Evolutionary conservation across 1,284 basidiomycete species (phyloP).

Genomic region (Boletus smithii): DNA sequence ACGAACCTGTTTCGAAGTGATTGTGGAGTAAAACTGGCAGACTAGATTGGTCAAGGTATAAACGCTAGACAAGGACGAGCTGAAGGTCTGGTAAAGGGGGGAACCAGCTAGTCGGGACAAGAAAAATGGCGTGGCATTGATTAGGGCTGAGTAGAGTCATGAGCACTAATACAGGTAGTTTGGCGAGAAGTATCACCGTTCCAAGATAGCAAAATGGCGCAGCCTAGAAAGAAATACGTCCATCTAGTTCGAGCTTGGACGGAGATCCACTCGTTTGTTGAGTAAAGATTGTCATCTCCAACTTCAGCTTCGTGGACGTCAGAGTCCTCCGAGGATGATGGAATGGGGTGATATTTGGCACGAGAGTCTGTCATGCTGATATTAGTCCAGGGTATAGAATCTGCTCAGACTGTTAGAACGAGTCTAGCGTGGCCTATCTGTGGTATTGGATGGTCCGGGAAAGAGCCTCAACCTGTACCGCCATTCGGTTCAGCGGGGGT

Average conservation of each 20-base stretch:
- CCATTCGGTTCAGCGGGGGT: no score
- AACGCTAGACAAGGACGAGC: constrained; percentile 64
- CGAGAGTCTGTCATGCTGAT: constrained; percentile 15
- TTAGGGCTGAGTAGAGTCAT: constrained; percentile 49
- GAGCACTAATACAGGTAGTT: not conserved
- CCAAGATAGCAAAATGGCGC: constrained; percentile 73
- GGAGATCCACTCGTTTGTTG: constrained; percentile 3
- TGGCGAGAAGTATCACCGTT: constrained; percentile 51
- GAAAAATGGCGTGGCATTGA: constrained; percentile 76
- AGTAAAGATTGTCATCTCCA: not conserved
- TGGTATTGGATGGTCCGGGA: not conserved
- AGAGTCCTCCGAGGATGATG: constrained; percentile 21
- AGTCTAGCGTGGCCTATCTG: not conserved
- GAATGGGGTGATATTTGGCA: constrained; percentile 17
- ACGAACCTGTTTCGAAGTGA: constrained; percentile 61
- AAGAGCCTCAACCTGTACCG: no score
- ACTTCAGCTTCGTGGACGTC: not conserved
- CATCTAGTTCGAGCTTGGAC: constrained; percentile 45
- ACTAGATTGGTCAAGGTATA: constrained; percentile 64
- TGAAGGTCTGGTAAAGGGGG: constrained; percentile 55
- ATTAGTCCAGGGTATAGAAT: not conserved
- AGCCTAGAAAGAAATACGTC: constrained; percentile 69
- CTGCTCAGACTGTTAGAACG: not conserved
- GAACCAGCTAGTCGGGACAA: constrained; percentile 58
- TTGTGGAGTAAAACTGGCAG: constrained; percentile 69